Evolutionary conservation across 148 eudicot species (phyloP).

Genomic region (Heliamphora exappendiculata): DNA sequence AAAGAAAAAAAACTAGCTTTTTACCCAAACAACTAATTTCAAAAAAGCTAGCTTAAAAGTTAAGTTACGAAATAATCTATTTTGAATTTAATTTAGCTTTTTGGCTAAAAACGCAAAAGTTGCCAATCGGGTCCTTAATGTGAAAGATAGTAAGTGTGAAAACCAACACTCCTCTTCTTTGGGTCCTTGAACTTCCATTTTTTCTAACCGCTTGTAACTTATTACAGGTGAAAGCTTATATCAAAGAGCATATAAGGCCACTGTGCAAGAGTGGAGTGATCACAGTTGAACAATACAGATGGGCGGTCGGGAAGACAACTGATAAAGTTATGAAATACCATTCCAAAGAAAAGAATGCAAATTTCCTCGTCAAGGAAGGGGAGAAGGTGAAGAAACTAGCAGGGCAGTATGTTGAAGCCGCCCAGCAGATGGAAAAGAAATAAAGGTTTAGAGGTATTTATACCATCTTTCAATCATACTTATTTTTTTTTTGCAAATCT

Average conservation of each 20-base stretch:
- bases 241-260: conserved; percentile 96
- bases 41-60: too few relatives aligned
- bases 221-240: conserved; percentile 76
- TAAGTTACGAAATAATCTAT: too few relatives aligned
- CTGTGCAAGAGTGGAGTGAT: conserved; percentile 90
- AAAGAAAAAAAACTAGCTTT: too few relatives aligned
- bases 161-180: too few relatives aligned
- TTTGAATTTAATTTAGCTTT: too few relatives aligned
- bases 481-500: not conserved
- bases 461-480: too few relatives aligned
- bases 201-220: not conserved
- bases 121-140: too few relatives aligned
- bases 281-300: conserved; percentile 72
- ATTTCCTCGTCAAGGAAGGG: conserved; percentile 76
- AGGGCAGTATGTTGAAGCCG: conserved; percentile 75
- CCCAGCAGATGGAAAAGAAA: conserved; percentile 45
- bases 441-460: not conserved
- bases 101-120: too few relatives aligned
- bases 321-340: conserved; percentile 87
- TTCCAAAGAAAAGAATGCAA: conserved; percentile 69
- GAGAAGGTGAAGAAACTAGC: conserved; percentile 86
- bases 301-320: conserved; percentile 74
- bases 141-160: too few relatives aligned
- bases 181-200: not conserved
- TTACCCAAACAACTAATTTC: too few relatives aligned